Evolutionary conservation across 345 rosid genomes (phyloP), one percentile per base, ranked within the genome.

Genomic region (Euphorbia peplus): DNA sequence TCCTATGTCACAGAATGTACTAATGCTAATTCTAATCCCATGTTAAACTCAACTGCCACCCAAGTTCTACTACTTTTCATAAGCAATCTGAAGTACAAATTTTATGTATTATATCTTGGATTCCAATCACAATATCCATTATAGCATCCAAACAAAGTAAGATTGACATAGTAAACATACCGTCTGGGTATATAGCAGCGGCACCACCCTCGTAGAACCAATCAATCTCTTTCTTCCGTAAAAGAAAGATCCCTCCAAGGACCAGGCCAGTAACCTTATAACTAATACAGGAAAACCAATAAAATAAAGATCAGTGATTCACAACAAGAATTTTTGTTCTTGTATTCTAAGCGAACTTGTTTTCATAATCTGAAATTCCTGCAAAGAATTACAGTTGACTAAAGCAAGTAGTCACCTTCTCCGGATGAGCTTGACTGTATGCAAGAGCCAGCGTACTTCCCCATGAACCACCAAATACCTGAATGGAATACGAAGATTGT

Each of bases 381-480:
- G 51, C 15, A 42, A 51, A 69, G 64, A 63, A 68, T 52, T 11
- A 67, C 26, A 5, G 19, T 25, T 28, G 32, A 70, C 44, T 30
- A 71, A 63, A 62, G 54, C 62, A 46, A 24, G 39, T 11, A 48
- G 29, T 19, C 64, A 91, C 98, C 95, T 89, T 93, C 25, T 89
- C 88, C 46, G 97, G 91, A 61, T 91, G 95, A 7, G 90, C 75
- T 78, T 89, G 91, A 82, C 96, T 87, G 74, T 93, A 93, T 0
- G 91, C 88, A 71, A 93, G 90, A 32, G 97, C 88, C 66, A 93
- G 84, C 57, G 97, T 93, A 73, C 98, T 93, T 81, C 98, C 97
- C 97, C 98, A 93, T 30, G 98, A 93, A 48, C 97, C 98, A 55
- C 98, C 96, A 83, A 93, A 89, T 65, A 91, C 93, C 98, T 93